Conservation (phyloP, 371 early-diverging fungal species). For the Haplosporangium sp. region DNA sequence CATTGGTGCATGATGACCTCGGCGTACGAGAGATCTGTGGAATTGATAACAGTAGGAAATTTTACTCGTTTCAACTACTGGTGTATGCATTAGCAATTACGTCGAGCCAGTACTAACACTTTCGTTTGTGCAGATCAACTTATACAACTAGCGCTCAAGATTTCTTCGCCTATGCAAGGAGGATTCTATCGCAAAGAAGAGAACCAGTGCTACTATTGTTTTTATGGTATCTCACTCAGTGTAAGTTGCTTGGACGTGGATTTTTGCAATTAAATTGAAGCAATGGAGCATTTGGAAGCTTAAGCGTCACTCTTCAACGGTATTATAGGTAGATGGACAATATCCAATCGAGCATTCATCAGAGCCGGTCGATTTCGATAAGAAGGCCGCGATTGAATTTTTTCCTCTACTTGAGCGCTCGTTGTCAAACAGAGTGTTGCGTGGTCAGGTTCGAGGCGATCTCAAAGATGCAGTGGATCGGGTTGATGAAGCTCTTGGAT, state of each 20-base stretch:
- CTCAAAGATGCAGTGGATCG: slow-evolving; percentile 69
- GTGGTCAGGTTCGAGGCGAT: slow-evolving; percentile 61
- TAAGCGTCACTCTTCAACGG: background rate
- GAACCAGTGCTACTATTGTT: slow-evolving; percentile 78
- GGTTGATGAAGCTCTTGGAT: slow-evolving; percentile 62
- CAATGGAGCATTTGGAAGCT: background rate
- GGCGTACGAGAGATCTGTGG: slow-evolving; percentile 75
- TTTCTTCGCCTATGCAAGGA: slow-evolving; percentile 46
- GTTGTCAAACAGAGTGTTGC: slow-evolving; percentile 56
- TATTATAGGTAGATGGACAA: slow-evolving; percentile 61
- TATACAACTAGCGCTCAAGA: slow-evolving; percentile 42
- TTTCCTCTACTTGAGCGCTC: slow-evolving; percentile 61
- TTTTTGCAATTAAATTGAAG: no score
- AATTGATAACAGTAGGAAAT: slow-evolving; percentile 61
- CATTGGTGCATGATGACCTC: slow-evolving; percentile 69
- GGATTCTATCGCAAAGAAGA: slow-evolving; percentile 56
- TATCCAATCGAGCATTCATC: slow-evolving; percentile 68
- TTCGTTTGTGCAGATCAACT: slow-evolving; percentile 26
- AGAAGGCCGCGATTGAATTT: slow-evolving; percentile 66
- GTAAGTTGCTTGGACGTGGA: slow-evolving; percentile 47
- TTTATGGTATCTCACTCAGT: slow-evolving; percentile 69
- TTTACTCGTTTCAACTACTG: no score
- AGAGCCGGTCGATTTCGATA: slow-evolving; percentile 58
- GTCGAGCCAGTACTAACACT: background rate
- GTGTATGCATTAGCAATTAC: no score